Conservation (phyloP, 495 filamentous ascomycete genomes). For the Xylaria palmicola region DNA sequence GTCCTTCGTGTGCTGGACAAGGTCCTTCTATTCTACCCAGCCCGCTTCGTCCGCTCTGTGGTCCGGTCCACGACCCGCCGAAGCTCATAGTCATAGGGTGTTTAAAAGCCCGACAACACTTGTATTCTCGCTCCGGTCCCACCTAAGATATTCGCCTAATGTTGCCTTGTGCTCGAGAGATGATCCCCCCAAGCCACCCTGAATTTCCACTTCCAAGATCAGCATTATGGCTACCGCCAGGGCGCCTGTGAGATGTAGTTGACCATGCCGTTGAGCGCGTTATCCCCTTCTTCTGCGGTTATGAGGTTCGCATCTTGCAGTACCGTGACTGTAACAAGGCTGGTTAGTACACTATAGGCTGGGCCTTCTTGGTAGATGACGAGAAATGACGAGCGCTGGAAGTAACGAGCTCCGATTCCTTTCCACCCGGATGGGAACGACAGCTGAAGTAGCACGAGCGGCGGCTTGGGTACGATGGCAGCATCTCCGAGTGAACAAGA, state of each 20-base stretch:
- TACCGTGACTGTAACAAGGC: constrained; percentile 21
- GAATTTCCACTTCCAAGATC: neutral
- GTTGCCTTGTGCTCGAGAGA: neutral
- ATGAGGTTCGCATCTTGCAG: constrained; percentile 32
- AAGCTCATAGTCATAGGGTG: neutral
- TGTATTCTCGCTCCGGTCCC: neutral
- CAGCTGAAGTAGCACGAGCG: neutral
- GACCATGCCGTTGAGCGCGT: constrained; percentile 32
- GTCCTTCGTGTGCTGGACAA: constrained; percentile 6
- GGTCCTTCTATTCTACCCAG: neutral
- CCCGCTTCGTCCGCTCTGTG: neutral
- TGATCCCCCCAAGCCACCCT: neutral
- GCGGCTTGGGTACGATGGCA: neutral
- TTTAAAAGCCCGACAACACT: neutral
- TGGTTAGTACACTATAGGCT: neutral
- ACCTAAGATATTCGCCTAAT: neutral
- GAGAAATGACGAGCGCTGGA: neutral
- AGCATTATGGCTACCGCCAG: constrained; percentile 20
- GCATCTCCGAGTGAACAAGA: neutral
- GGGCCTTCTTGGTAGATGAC: neutral
- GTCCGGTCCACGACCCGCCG: constrained; percentile 5
- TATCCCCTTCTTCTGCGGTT: constrained; percentile 31
- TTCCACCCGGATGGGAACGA: neutral
- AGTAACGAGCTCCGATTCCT: neutral
- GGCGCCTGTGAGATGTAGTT: constrained; percentile 33